Conservation (phyloP, 176 grass and related monocot species). For the Themeda triandra region DNA sequence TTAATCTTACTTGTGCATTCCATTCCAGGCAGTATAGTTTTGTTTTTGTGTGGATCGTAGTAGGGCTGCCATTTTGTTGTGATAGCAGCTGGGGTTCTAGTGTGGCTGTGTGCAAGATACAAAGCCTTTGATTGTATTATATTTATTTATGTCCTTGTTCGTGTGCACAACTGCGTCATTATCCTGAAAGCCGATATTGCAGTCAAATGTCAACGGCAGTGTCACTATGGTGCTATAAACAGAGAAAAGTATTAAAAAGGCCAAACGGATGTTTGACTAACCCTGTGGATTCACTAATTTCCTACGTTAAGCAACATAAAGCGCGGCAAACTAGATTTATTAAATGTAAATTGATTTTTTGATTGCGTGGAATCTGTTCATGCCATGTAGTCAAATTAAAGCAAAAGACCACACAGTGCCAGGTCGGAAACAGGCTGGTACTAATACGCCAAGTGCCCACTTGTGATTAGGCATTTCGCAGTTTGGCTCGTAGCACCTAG, state of each 20-base stretch:
- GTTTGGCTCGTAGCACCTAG: background rate
- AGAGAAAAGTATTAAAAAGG: background rate
- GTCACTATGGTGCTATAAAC: background rate
- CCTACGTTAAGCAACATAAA: background rate
- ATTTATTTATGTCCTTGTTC: background rate
- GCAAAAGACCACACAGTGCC: background rate
- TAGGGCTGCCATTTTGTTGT: background rate
- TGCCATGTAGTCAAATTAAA: too few relatives aligned
- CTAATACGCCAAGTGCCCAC: background rate
- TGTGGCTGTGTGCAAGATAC: background rate
- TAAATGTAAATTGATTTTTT: background rate
- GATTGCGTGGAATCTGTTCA: too few relatives aligned
- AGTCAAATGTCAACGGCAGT: conserved; percentile 9
- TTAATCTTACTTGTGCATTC: background rate
- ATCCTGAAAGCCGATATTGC: background rate
- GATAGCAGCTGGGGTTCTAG: background rate
- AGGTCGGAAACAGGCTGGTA: background rate
- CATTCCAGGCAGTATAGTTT: background rate
- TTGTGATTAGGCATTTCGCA: background rate
- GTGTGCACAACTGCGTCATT: background rate
- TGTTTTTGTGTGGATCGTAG: background rate
- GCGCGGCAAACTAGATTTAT: background rate
- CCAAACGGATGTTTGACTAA: background rate
- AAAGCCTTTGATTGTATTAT: background rate
- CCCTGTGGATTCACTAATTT: background rate